A percentile compares a stretch with the other conserved stretches of the same genome.
Evolutionary conservation across 345 rosid genomes (phyloP).

Genomic region (Turritis glabra): DNA sequence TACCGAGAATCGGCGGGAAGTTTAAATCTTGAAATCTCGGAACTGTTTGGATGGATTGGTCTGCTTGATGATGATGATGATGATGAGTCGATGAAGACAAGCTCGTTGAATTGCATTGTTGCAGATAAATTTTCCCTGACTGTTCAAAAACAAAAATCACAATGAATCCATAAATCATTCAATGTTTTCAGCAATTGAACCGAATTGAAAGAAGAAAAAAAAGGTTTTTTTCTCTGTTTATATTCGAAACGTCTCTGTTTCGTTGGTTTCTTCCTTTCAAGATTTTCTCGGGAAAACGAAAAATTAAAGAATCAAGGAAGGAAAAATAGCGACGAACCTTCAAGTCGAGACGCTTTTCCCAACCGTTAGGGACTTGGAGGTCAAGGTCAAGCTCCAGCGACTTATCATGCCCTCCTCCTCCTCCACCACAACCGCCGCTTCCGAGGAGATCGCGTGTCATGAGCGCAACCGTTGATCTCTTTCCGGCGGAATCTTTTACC

Average conservation of each 20-base stretch:
- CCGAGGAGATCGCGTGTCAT: conserved; percentile 74
- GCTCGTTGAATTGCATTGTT: conserved; percentile 52
- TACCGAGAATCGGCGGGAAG: conserved; percentile 43
- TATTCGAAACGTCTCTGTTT: not conserved
- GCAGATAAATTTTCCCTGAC: conserved; percentile 87
- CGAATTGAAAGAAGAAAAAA: not conserved
- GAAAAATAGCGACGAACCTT: conserved; percentile 48
- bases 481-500: conserved; percentile 34
- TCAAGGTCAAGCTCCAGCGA: conserved; percentile 84
- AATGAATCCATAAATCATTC: conserved; percentile 22
- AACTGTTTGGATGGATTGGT: conserved; percentile 41
- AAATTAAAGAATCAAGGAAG: not conserved
- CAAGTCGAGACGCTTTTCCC: conserved; percentile 90
- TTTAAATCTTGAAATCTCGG: conserved; percentile 61
- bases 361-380: conserved; percentile 76
- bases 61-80: conserved; percentile 32
- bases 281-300: not conserved
- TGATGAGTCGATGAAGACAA: conserved; percentile 28
- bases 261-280: not conserved
- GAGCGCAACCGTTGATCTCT: conserved; percentile 42
- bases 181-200: not conserved
- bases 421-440: conserved; percentile 24
- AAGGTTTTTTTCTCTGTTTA: no score
- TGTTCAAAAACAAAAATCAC: conserved; percentile 44
- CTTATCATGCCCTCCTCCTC: conserved; percentile 19